Conservation (phyloP, 495 filamentous ascomycete species). For the Podospora pseudoanserina region DNA sequence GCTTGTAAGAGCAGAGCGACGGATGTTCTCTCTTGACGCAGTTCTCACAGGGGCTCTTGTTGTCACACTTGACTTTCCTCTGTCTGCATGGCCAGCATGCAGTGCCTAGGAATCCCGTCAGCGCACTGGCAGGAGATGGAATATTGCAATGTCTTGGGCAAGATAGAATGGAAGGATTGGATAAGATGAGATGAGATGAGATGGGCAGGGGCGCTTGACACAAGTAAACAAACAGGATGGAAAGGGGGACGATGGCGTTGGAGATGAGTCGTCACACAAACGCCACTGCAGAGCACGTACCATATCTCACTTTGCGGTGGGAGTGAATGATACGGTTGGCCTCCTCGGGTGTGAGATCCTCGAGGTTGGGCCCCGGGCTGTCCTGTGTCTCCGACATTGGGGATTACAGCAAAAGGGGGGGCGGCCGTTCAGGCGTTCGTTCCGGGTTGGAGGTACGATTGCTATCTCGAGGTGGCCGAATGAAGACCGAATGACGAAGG, state of each 20-base stretch:
- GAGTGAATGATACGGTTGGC: constrained; percentile 58
- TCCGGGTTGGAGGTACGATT: not conserved
- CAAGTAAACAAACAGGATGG: not conserved
- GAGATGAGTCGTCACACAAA: too few species aligned
- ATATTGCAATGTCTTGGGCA: too few species aligned
- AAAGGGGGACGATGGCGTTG: not conserved
- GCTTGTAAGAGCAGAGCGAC: constrained; percentile 68
- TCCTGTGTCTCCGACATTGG: constrained; percentile 37
- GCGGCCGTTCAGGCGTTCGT: not conserved
- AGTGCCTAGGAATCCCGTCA: constrained; percentile 37
- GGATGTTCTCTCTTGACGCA: constrained; percentile 71
- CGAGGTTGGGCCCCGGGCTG: constrained; percentile 31
- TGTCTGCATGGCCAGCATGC: constrained; percentile 73
- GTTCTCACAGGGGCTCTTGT: constrained; percentile 67
- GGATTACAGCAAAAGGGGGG: not conserved
- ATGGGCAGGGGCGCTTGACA: not conserved
- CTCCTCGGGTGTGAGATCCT: constrained; percentile 54
- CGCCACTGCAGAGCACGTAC: constrained; percentile 35
- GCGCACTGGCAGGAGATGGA: not conserved
- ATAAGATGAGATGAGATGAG: not conserved
- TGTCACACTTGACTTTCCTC: constrained; percentile 72
- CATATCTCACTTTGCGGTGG: constrained; percentile 57
- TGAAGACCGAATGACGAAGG: constrained; percentile 18
- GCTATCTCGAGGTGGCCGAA: constrained; percentile 13
- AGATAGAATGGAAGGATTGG: too few species aligned